Evolutionary conservation across 352 stramenopile species (phyloP).

Genomic region (Globisporangium recalcitrans): DNA sequence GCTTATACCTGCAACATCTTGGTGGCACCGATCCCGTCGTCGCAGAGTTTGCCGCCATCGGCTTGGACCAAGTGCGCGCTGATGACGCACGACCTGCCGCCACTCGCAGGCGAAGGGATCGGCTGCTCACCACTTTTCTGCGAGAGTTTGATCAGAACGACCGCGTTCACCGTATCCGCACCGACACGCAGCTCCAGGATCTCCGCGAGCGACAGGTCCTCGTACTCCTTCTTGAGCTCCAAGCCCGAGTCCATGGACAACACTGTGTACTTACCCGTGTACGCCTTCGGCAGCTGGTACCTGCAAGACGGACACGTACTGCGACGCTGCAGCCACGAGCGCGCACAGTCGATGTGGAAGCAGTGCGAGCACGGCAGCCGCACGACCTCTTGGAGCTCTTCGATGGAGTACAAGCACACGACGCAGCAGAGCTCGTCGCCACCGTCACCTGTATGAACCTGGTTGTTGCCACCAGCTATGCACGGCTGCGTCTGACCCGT

Average conservation of each 20-base stretch:
- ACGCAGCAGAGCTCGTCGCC: background rate
- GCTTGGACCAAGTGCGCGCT: background rate
- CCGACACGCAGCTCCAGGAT: background rate
- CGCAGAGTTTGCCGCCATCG: background rate
- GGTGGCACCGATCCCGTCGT: background rate
- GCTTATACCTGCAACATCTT: too few species aligned
- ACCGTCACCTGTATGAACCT: background rate
- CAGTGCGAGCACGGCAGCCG: background rate
- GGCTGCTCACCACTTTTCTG: background rate
- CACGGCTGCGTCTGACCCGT: background rate
- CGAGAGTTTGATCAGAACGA: background rate
- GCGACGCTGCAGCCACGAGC: background rate
- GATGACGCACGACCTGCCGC: background rate
- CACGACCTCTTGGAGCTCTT: background rate
- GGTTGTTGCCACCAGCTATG: background rate
- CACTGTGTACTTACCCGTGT: background rate
- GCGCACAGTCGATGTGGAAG: background rate
- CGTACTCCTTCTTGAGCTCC: background rate
- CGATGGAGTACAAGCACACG: background rate
- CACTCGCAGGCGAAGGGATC: background rate
- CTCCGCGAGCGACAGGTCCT: background rate
- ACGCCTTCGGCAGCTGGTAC: background rate
- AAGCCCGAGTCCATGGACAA: background rate
- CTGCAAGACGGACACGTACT: background rate
- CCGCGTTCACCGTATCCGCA: background rate